A percentile compares a stretch with the other conserved stretches of the same genome.
These are phyloP conservation scores for Colletotrichum tropicicola DNA, from an alignment of 2,329 filamentous ascomycete species.

Conservation along the genomic window DNA sequence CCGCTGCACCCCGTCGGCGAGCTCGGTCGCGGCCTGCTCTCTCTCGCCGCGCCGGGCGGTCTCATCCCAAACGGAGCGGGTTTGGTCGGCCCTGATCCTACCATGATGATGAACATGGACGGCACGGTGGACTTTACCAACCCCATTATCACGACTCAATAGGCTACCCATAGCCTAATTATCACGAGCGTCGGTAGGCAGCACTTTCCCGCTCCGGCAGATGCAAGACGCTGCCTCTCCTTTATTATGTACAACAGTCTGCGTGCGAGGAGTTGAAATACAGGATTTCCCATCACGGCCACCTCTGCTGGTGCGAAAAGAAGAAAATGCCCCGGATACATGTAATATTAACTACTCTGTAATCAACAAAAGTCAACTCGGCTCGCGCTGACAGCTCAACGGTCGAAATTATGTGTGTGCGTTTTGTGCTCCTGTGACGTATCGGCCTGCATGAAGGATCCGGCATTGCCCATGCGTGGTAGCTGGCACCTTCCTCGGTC, in stretches of 20 bases:
- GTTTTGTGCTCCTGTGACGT: too few relatives aligned
- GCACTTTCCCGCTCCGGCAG: too few relatives aligned
- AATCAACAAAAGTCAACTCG: neutral
- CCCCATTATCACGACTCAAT: conserved; percentile 30
- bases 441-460: too few relatives aligned
- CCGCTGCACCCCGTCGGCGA: conserved; percentile 77
- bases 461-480: too few relatives aligned
- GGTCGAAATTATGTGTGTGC: neutral
- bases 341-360: conserved; percentile 26
- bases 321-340: neutral
- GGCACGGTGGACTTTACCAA: conserved; percentile 26
- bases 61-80: conserved; percentile 27
- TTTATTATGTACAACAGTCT: conserved; percentile 1
- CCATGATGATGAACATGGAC: conserved; percentile 32
- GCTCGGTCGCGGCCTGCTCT: conserved; percentile 60
- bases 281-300: neutral
- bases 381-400: neutral
- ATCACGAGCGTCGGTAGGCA: too few relatives aligned
- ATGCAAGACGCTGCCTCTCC: neutral
- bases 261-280: conserved; percentile 2
- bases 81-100: conserved; percentile 18
- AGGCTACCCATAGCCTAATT: too few relatives aligned
- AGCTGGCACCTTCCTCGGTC: too few relatives aligned
- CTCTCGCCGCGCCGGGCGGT: conserved; percentile 31
- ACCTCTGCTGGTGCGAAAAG: neutral